These are phyloP conservation scores for Metschnikowia shivogae DNA, from an alignment of 805 yeast species.

Conservation along the genomic window DNA sequence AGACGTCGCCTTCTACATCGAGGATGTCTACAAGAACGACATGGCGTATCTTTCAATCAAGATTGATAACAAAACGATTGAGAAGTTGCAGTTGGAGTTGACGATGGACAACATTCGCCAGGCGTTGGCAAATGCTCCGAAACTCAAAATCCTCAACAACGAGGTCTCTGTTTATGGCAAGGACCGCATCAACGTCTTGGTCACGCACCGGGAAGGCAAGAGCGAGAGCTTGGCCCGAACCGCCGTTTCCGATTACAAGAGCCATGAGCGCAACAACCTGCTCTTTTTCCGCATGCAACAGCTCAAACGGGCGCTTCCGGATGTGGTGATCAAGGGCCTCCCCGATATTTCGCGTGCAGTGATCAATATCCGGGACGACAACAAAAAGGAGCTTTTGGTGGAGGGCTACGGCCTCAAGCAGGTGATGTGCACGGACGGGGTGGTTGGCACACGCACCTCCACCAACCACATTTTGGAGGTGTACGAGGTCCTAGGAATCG, in stretches of 20 bases:
- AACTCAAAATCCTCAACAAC: conserved; percentile 71
- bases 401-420: conserved; percentile 97
- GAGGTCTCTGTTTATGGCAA: conserved; percentile 68
- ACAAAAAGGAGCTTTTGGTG: conserved; percentile 84
- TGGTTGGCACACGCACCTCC: conserved; percentile 76
- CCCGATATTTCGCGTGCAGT: conserved; percentile 93
- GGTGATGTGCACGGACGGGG: conserved; percentile 98
- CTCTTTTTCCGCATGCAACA: conserved; percentile 87
- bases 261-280: conserved; percentile 40
- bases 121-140: conserved; percentile 82
- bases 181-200: conserved; percentile 63
- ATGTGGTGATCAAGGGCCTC: conserved; percentile 88
- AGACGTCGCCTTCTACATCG: conserved; percentile 85
- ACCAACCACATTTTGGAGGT: conserved; percentile 94
- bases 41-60: conserved; percentile 76
- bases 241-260: conserved; percentile 34
- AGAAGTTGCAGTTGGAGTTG: conserved; percentile 83
- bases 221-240: conserved; percentile 32
- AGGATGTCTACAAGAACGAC: conserved; percentile 85
- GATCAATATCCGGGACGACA: conserved; percentile 83
- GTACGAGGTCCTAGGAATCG: conserved; percentile 87
- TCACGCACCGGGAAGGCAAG: conserved; percentile 39
- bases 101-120: conserved; percentile 79
- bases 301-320: conserved; percentile 78
- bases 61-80: conserved; percentile 80